These are phyloP conservation scores for Mycena sp. DNA, from an alignment of 1,284 basidiomycete species.

Conservation along the genomic window DNA sequence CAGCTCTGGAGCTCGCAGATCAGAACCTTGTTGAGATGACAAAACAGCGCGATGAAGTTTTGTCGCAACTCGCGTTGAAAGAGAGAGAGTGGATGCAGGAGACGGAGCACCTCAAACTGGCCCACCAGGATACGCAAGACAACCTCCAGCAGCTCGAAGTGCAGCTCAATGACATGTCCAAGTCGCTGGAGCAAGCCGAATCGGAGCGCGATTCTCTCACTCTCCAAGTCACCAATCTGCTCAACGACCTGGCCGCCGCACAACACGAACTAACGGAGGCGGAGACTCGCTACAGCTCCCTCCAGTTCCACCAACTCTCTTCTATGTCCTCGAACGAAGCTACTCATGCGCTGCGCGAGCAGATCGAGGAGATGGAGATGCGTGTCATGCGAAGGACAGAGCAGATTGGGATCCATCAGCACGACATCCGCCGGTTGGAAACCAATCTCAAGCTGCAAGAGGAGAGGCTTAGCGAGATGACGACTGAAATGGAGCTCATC, in stretches of 20 bases:
- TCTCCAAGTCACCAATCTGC: conserved; percentile 70
- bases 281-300: conserved; percentile 63
- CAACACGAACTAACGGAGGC: conserved; percentile 63
- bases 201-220: conserved; percentile 69
- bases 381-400: conserved; percentile 70
- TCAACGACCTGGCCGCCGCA: conserved; percentile 59
- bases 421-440: conserved; percentile 77
- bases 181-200: conserved; percentile 60
- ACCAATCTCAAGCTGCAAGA: conserved; percentile 76
- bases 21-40: conserved; percentile 48
- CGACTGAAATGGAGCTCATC: conserved; percentile 69
- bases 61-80: conserved; percentile 41
- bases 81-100: conserved; percentile 41
- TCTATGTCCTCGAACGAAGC: conserved; percentile 65
- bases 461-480: conserved; percentile 74
- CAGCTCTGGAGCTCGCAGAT: conserved; percentile 37
- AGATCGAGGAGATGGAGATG: conserved; percentile 71
- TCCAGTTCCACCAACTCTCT: conserved; percentile 71
- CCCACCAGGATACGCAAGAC: conserved; percentile 24
- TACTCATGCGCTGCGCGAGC: conserved; percentile 61
- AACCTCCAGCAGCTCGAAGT: conserved; percentile 33
- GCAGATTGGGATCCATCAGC: conserved; percentile 77
- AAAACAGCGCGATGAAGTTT: conserved; percentile 44
- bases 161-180: conserved; percentile 51
- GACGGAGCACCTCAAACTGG: conserved; percentile 26